Evolutionary conservation across 225 moss, liverwort and hornwort species (phyloP).

Genomic region (Physcomitrium patens): DNA sequence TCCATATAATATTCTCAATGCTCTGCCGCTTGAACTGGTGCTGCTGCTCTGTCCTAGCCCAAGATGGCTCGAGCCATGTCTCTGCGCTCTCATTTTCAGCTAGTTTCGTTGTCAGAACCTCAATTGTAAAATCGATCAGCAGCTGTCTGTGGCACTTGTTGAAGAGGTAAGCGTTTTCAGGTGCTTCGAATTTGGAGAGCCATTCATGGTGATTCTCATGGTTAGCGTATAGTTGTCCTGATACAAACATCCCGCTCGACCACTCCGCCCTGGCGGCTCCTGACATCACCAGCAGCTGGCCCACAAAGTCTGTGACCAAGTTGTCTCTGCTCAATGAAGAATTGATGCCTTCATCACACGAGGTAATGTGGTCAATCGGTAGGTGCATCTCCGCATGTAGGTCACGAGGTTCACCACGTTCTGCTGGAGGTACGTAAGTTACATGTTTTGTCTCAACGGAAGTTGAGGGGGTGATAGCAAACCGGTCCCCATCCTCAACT

Average conservation of each 20-base stretch:
- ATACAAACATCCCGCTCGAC: conserved; percentile 26
- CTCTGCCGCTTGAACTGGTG: conserved; percentile 38
- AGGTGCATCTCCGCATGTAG: too few relatives aligned
- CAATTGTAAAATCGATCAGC: conserved; percentile 61
- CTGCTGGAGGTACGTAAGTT: neutral
- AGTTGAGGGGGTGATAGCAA: conserved; percentile 3
- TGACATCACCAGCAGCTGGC: conserved; percentile 67
- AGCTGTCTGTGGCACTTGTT: neutral
- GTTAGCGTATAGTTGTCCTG: too few relatives aligned
- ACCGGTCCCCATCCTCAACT: neutral
- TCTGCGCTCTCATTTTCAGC: conserved; percentile 47
- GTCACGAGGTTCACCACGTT: neutral
- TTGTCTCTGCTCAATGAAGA: conserved; percentile 31
- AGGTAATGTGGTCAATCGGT: too few relatives aligned
- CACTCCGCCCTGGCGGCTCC: conserved; percentile 50
- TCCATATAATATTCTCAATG: conserved; percentile 60
- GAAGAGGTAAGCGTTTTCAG: neutral
- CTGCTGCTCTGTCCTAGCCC: conserved; percentile 28
- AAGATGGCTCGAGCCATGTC: conserved; percentile 50
- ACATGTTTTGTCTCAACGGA: neutral
- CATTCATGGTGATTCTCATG: too few relatives aligned
- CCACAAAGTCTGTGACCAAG: conserved; percentile 51
- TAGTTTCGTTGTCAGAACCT: conserved; percentile 48
- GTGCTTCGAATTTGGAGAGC: neutral
- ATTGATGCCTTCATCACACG: neutral